These are phyloP conservation scores for Cadophora sp. DNA, from an alignment of 2,329 filamentous ascomycete species.

Conservation along the genomic window DNA sequence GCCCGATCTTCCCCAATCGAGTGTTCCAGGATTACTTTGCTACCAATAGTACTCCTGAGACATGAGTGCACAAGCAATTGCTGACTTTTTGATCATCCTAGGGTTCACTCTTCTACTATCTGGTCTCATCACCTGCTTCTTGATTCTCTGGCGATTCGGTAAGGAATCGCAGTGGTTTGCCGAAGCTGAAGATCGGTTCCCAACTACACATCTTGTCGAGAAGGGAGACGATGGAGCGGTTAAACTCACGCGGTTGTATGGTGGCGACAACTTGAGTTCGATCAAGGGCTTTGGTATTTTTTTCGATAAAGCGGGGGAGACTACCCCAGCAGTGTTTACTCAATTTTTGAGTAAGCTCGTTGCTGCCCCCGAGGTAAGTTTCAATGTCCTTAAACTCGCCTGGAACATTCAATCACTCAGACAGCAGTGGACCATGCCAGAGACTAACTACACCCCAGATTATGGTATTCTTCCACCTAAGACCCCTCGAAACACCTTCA, in stretches of 20 bases:
- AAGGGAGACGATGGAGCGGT: constrained; percentile 47
- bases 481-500: constrained; percentile 64
- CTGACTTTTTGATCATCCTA: background rate
- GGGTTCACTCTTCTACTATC: constrained; percentile 75
- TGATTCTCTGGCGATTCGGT: constrained; percentile 79
- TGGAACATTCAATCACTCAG: background rate
- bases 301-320: constrained; percentile 77
- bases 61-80: background rate
- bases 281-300: constrained; percentile 72
- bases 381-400: background rate
- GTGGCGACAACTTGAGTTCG: constrained; percentile 48
- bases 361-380: constrained; percentile 66
- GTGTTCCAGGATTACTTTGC: constrained; percentile 40
- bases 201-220: constrained; percentile 52
- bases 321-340: constrained; percentile 69
- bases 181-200: constrained; percentile 67
- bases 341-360: constrained; percentile 78
- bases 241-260: constrained; percentile 48
- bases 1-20: background rate
- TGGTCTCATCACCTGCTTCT: constrained; percentile 64
- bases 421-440: background rate
- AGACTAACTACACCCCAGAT: constrained; percentile 7
- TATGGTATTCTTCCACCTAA: constrained; percentile 73
- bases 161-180: constrained; percentile 79
- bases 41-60: background rate